Evolutionary conservation across 768 basidiomycete genomes (phyloP).

Genomic region (Pleurotus pulmonarius): DNA sequence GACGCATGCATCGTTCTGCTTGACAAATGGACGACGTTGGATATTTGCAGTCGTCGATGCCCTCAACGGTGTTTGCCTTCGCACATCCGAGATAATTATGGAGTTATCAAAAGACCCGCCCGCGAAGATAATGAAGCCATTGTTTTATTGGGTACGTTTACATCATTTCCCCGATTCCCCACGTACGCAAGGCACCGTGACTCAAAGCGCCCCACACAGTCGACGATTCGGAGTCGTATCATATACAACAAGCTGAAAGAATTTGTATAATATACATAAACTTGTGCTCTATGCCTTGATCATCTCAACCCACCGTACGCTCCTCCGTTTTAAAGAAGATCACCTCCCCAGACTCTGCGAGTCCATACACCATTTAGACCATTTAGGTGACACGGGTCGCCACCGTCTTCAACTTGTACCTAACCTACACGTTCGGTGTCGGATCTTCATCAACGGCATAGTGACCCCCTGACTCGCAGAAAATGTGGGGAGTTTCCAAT

Average conservation of each 20-base stretch:
- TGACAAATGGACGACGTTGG: conserved; percentile 1
- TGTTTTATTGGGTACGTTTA: conserved; percentile 6
- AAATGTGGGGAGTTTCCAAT: not conserved
- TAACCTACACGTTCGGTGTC: too few relatives aligned
- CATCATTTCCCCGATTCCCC: not conserved
- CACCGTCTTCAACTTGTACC: too few relatives aligned
- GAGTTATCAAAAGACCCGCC: not conserved
- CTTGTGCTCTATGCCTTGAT: too few relatives aligned
- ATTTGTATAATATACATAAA: not conserved
- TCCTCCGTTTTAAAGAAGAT: too few relatives aligned
- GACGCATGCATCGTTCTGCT: not conserved
- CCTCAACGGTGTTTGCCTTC: not conserved
- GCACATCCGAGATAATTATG: not conserved
- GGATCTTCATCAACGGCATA: too few relatives aligned
- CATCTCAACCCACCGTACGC: too few relatives aligned
- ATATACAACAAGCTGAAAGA: not conserved
- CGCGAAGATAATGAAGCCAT: not conserved
- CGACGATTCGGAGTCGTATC: not conserved
- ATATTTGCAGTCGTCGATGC: not conserved
- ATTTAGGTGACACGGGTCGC: too few relatives aligned
- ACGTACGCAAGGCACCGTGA: not conserved
- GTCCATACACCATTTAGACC: too few relatives aligned
- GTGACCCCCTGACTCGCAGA: too few relatives aligned
- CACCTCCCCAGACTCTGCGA: too few relatives aligned
- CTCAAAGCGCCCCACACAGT: not conserved